phyloP scores from a whole-genome alignment of 352 stramenopile genomes.

The Phytopythium delawarense region DNA sequence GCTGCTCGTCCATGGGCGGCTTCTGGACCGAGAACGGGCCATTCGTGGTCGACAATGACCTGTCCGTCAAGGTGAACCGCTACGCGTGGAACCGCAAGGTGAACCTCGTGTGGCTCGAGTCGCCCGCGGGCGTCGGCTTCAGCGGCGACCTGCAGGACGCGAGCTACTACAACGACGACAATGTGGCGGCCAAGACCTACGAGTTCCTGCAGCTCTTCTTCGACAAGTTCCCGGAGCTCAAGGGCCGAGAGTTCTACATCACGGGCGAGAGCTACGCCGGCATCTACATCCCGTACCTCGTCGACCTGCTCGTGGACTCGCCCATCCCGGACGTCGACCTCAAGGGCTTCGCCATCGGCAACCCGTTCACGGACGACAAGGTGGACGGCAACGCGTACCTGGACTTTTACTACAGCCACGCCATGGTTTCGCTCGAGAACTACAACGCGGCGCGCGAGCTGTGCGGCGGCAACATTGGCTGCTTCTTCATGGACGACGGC shows the following conservation, averaged over 20 bases:
- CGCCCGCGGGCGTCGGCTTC: conserved; percentile 84
- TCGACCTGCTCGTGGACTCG: conserved; percentile 48
- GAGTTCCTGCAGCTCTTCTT: conserved; percentile 11
- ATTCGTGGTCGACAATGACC: conserved; percentile 44
- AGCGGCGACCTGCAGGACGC: conserved; percentile 46
- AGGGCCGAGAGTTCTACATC: conserved; percentile 11
- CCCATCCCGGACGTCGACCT: conserved; percentile 35
- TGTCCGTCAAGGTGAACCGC: conserved; percentile 54
- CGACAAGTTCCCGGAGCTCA: conserved; percentile 46
- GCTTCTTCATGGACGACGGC: conserved; percentile 44
- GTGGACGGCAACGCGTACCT: conserved; percentile 67
- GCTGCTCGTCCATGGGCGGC: conserved; percentile 74
- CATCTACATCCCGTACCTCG: conserved; percentile 81
- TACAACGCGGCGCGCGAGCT: too few species aligned
- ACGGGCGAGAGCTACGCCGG: conserved; percentile 81
- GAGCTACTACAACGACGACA: conserved; percentile 62
- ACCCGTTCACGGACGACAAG: conserved; percentile 71
- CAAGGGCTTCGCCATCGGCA: conserved; percentile 71
- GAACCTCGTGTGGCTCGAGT: conserved; percentile 89
- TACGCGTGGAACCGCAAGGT: conserved; percentile 87
- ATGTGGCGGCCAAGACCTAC: conserved; percentile 59
- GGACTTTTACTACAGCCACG: conserved; percentile 70
- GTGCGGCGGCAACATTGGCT: too few species aligned
- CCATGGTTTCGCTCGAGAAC: too few species aligned
- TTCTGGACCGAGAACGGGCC: conserved; percentile 83